Evolutionary conservation across 2,329 filamentous ascomycete genomes (phyloP).

Genomic region (Malbranchea zuffiana): DNA sequence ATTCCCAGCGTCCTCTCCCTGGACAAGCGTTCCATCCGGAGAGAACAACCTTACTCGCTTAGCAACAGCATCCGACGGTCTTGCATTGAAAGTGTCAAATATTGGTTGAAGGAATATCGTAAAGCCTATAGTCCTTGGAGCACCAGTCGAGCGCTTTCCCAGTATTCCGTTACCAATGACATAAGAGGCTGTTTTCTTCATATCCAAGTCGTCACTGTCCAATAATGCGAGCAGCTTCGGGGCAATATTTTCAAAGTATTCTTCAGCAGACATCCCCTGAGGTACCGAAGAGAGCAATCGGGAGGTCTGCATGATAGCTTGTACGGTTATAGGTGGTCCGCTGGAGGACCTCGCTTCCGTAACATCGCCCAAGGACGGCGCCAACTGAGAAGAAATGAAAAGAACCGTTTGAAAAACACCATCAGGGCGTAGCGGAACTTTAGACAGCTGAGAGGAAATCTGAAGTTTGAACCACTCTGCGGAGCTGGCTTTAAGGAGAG

Average conservation of each 20-base stretch:
- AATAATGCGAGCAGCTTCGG: slow-evolving; percentile 32
- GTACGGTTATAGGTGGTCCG: slow-evolving; percentile 33
- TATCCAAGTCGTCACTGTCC: slow-evolving; percentile 31
- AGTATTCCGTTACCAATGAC: slow-evolving; percentile 35
- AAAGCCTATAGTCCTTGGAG: slow-evolving; percentile 31
- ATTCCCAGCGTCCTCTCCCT: neutral
- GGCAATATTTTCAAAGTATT: slow-evolving; percentile 31
- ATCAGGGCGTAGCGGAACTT: slow-evolving; percentile 29
- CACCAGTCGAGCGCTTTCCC: slow-evolving; percentile 30
- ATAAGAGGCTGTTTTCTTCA: slow-evolving; percentile 34
- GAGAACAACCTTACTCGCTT: slow-evolving; percentile 23
- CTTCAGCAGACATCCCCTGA: slow-evolving; percentile 24
- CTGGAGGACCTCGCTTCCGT: slow-evolving; percentile 21
- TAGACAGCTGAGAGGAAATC: slow-evolving; percentile 30
- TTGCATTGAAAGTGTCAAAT: slow-evolving; percentile 28
- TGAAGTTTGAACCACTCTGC: slow-evolving; percentile 30
- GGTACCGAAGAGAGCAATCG: slow-evolving; percentile 34
- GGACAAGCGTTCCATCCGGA: slow-evolving; percentile 12
- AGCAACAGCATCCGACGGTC: slow-evolving; percentile 18
- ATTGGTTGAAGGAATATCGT: slow-evolving; percentile 33
- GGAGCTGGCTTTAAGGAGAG: slow-evolving; percentile 28
- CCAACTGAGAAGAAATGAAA: slow-evolving; percentile 34
- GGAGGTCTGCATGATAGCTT: slow-evolving; percentile 36
- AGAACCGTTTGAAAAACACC: slow-evolving; percentile 34
- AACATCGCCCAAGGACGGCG: slow-evolving; percentile 29